Conservation (phyloP, 1,139 yeast species). For the Magnusiomyces ingens region DNA sequence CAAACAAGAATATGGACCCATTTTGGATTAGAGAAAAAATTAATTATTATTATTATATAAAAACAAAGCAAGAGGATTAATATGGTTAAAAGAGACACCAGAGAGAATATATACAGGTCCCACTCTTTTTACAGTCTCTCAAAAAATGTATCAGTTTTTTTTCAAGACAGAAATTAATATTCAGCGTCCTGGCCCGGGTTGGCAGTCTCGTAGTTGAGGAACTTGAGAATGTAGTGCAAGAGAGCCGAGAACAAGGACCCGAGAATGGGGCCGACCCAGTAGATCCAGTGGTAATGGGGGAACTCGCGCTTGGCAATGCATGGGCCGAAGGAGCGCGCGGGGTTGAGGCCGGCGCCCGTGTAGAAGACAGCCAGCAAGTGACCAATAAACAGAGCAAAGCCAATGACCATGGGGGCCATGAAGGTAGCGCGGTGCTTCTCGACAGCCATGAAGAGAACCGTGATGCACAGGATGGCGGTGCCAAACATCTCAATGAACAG, state of each 20-base stretch:
- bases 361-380: conserved; percentile 77
- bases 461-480: conserved; percentile 62
- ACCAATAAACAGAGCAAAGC: conserved; percentile 73
- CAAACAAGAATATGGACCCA: too few species aligned
- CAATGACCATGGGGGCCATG: conserved; percentile 80
- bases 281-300: conserved; percentile 86
- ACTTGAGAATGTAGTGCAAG: conserved; percentile 60
- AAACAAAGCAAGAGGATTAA: too few species aligned
- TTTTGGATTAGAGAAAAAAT: too few species aligned
- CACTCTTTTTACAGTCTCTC: background rate
- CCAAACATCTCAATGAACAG: conserved; percentile 79
- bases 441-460: conserved; percentile 79
- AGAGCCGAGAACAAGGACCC: conserved; percentile 64
- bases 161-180: conserved; percentile 17
- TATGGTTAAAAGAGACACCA: too few species aligned
- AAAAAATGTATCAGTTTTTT: too few species aligned
- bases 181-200: conserved; percentile 65
- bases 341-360: conserved; percentile 91
- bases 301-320: conserved; percentile 62
- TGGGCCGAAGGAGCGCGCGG: conserved; percentile 87
- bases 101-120: background rate
- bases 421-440: conserved; percentile 72
- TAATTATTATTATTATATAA: too few species aligned
- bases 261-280: conserved; percentile 80
- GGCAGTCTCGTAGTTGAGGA: conserved; percentile 62